These are phyloP conservation scores for Neurospora sp. DNA, from an alignment of 2,329 filamentous ascomycete genomes.

Conservation along the genomic window DNA sequence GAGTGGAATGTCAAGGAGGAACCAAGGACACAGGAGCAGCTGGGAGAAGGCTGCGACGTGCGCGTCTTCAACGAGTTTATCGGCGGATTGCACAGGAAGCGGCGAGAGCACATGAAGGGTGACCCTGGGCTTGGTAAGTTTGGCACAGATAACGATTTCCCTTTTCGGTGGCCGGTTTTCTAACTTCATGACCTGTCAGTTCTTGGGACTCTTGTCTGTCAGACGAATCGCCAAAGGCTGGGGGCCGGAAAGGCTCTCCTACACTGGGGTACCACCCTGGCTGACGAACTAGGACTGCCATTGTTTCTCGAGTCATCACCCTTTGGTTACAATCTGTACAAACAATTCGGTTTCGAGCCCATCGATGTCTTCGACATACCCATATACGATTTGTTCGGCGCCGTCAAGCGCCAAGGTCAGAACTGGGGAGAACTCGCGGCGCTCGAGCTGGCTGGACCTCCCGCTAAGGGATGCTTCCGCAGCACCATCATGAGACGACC, in stretches of 20 bases:
- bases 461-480: slow-evolving; percentile 15
- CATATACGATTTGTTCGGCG: slow-evolving; percentile 14
- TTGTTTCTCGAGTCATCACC: slow-evolving; percentile 21
- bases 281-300: slow-evolving; percentile 18
- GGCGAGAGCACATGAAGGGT: slow-evolving; percentile 14
- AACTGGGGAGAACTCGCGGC: slow-evolving; percentile 20
- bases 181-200: slow-evolving; percentile 6
- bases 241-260: slow-evolving; percentile 22
- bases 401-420: slow-evolving; percentile 6
- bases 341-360: slow-evolving; percentile 19
- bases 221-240: slow-evolving; percentile 14
- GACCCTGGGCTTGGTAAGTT: slow-evolving; percentile 19
- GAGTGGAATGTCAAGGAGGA: slow-evolving; percentile 16
- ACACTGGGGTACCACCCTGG: slow-evolving; percentile 17
- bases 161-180: not conserved
- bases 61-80: slow-evolving; percentile 19
- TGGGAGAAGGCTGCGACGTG: slow-evolving; percentile 16
- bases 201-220: slow-evolving; percentile 18
- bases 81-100: slow-evolving; percentile 14
- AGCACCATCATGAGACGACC: slow-evolving; percentile 20
- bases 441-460: slow-evolving; percentile 13
- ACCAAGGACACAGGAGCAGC: slow-evolving; percentile 10
- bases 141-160: not conserved
- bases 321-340: slow-evolving; percentile 20
- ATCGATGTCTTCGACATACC: slow-evolving; percentile 18